Percentiles rank a stretch among this genome's conserved stretches.
Evolutionary conservation across 2,329 filamentous ascomycete genomes (phyloP).

Genomic region (Nakataea oryzae): DNA sequence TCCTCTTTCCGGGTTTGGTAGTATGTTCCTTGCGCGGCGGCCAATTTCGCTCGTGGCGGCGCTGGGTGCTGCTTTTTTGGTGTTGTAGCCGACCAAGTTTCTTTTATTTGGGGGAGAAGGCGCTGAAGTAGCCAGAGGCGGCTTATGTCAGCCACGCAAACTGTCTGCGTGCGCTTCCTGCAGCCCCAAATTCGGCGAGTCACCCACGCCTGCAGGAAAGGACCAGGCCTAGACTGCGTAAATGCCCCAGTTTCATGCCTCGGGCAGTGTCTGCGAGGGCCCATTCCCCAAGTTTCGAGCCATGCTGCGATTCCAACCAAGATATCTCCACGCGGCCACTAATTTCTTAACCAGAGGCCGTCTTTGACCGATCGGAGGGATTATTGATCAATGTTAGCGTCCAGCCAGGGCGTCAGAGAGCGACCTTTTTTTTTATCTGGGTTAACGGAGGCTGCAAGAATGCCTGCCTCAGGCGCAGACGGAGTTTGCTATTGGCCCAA

Average conservation of each 20-base stretch:
- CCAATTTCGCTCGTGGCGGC: background rate
- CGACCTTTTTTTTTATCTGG: too few species aligned
- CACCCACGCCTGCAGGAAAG: background rate
- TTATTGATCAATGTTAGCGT: too few species aligned
- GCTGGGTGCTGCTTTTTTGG: background rate
- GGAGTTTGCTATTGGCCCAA: too few species aligned
- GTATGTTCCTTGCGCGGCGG: background rate
- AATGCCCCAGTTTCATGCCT: background rate
- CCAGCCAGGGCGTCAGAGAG: too few species aligned
- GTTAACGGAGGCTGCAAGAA: too few species aligned
- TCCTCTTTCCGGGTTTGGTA: background rate
- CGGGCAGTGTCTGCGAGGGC: too few species aligned
- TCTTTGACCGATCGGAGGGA: too few species aligned
- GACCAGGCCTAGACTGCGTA: background rate
- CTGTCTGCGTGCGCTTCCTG: background rate
- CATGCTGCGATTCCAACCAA: too few species aligned
- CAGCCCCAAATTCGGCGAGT: background rate
- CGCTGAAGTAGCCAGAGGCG: background rate
- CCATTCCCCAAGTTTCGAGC: too few species aligned
- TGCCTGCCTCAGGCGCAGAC: too few species aligned
- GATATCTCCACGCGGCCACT: too few species aligned
- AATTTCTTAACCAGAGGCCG: too few species aligned
- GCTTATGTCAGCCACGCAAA: conserved; percentile 2
- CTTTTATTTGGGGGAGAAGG: conserved; percentile 1
- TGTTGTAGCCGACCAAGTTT: conserved; percentile 3